phyloP scores from a whole-genome alignment of 2,329 filamentous ascomycete genomes.

The Chrysoporthe deuterocubensis region DNA sequence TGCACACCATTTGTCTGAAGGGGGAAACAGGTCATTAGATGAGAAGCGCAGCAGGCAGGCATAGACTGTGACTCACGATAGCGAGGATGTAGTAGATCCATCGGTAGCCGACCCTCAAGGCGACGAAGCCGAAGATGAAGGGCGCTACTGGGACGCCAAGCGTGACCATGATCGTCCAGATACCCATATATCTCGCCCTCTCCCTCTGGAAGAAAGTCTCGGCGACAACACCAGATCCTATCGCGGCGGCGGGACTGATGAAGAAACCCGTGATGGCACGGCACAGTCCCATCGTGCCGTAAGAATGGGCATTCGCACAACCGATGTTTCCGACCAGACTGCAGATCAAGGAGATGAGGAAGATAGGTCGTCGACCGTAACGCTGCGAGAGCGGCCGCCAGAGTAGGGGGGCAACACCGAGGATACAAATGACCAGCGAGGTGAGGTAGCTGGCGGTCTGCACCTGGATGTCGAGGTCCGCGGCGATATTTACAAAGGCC shows the following conservation, averaged over 20 bases:
- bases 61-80: slow-evolving; percentile 46
- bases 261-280: slow-evolving; percentile 59
- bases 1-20: slow-evolving; percentile 58
- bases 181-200: slow-evolving; percentile 57
- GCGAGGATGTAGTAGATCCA: slow-evolving; percentile 65
- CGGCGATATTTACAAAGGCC: slow-evolving; percentile 56
- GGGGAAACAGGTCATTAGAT: background rate
- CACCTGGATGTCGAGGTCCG: slow-evolving; percentile 52
- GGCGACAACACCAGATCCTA: slow-evolving; percentile 60
- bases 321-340: slow-evolving; percentile 56
- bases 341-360: slow-evolving; percentile 53
- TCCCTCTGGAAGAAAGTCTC: slow-evolving; percentile 62
- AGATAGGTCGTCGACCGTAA: slow-evolving; percentile 57
- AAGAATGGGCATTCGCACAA: slow-evolving; percentile 53
- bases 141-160: slow-evolving; percentile 38
- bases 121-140: slow-evolving; percentile 49
- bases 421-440: slow-evolving; percentile 57
- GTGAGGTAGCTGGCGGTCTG: slow-evolving; percentile 57
- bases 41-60: background rate
- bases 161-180: slow-evolving; percentile 52
- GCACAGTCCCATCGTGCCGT: slow-evolving; percentile 54
- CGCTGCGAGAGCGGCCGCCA: slow-evolving; percentile 60
- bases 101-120: slow-evolving; percentile 54
- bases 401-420: slow-evolving; percentile 57
- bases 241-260: slow-evolving; percentile 55